phyloP scores from a whole-genome alignment of 1,284 basidiomycete species.

The Moesziomyces aphidis region DNA sequence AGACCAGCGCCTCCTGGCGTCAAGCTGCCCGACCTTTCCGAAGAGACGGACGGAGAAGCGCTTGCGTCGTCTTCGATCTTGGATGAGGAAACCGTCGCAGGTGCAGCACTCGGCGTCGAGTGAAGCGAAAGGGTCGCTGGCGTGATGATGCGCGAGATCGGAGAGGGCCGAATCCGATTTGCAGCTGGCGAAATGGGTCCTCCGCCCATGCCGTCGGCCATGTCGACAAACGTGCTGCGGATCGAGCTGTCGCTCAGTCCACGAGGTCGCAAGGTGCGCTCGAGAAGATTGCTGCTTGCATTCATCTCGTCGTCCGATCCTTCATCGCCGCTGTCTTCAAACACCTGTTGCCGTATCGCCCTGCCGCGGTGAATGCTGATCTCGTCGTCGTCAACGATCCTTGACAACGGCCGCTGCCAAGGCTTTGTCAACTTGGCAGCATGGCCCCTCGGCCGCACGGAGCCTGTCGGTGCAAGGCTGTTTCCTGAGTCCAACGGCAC shows the following conservation, averaged over 20 bases:
- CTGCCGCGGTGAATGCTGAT: conserved; percentile 52
- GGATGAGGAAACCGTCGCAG: conserved; percentile 1
- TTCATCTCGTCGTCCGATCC: conserved; percentile 34
- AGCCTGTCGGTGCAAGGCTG: conserved; percentile 12
- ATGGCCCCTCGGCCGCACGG: conserved; percentile 9
- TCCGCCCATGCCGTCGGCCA: conserved; percentile 20
- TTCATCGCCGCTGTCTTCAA: conserved; percentile 41
- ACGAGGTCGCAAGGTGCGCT: conserved; percentile 48
- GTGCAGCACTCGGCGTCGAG: conserved; percentile 21
- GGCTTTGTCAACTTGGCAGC: conserved; percentile 8
- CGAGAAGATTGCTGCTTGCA: conserved; percentile 25
- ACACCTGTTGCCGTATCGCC: conserved; percentile 42
- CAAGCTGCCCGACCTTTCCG: conserved; percentile 30
- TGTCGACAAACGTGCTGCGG: conserved; percentile 60
- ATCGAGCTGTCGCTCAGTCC: conserved; percentile 65
- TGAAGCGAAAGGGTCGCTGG: conserved; percentile 59
- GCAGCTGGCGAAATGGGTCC: conserved; percentile 20
- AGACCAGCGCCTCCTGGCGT: conserved; percentile 27
- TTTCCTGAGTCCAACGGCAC: conserved; percentile 3
- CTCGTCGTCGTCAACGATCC: conserved; percentile 63
- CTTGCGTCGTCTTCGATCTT: conserved; percentile 15
- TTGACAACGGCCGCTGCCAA: conserved; percentile 35
- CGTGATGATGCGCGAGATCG: conserved; percentile 58
- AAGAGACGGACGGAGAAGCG: conserved; percentile 35
- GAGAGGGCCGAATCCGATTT: conserved; percentile 32